Base-by-base conservation (phyloP, 768 basidiomycete genomes). In the Mycena metata region DNA sequence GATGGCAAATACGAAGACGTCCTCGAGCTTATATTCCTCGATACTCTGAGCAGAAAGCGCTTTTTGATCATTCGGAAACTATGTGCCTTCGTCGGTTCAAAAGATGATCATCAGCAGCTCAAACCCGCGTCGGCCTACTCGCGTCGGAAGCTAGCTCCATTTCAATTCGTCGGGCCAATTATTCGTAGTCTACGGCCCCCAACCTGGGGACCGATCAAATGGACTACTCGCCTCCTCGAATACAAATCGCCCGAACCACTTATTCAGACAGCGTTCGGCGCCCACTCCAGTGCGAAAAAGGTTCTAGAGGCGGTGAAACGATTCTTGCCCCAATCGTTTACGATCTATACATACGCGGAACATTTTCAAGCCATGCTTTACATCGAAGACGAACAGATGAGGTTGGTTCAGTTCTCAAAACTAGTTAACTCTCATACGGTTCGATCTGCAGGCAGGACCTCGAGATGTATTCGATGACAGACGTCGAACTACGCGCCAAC, bases 41-140 rank as follows among this genome's bases (percentile, higher is more conserved):
- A 86, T 58, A 63, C 71, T 0, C 66, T 71, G 5, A 76, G 77
- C 5, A 69, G 72, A 35, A 66, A 77, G 23, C 79, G 78, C 3
- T 89, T 89, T 73, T 70, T 84, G 43, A 88, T 89, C 59, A 81
- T 81, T 0, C 83, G 89, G 2, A 75, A 71, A 8, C 69, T 90
- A 1, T 63, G 70, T 26, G 88, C 83, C 12, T 83, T 83, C 7
- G 83, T 88, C 35, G 89, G 89, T 0, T 82, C 80, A 11, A 69
- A 74, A 26, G 84, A 80, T 11, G 88, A 90, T 69, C 81, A 87
- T 54, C 85, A 86, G 17, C 76, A 76, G 2, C 77, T 90, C 30
- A 79, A 80, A 62, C 80, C 89, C 0, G 80, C 73, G 46, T 79
- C 80, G 0, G 85, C 87, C 1, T 90, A 88, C 63, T 72, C 42